Percentiles rank a stretch among this genome's conserved stretches.
These are phyloP conservation scores for Radiomyces spectabilis DNA, from an alignment of 192 early-diverging fungal species.

Conservation along the genomic window DNA sequence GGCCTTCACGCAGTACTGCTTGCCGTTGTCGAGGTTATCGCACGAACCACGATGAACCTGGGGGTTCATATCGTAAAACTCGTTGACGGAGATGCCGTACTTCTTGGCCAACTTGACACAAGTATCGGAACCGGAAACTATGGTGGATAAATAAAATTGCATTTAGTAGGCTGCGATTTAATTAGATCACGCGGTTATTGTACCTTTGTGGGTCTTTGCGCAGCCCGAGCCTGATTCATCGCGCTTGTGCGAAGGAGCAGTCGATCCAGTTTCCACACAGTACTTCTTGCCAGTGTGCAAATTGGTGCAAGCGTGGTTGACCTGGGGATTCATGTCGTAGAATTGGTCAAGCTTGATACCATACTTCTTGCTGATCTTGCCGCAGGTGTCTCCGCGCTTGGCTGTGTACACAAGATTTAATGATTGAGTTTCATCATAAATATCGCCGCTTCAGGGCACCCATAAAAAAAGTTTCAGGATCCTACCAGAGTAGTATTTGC, in stretches of 20 bases:
- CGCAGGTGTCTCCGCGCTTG: slow-evolving; percentile 3
- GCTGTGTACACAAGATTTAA: neutral
- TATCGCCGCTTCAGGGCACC: neutral
- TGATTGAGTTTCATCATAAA: neutral
- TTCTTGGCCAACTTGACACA: slow-evolving; percentile 13
- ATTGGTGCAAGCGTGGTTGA: slow-evolving; percentile 9
- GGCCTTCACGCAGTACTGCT: slow-evolving; percentile 6
- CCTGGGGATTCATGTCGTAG: slow-evolving; percentile 3
- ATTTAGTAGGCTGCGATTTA: neutral
- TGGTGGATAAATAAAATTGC: neutral
- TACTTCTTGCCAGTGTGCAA: slow-evolving; percentile 8
- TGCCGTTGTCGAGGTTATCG: slow-evolving; percentile 15
- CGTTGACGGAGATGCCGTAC: slow-evolving; percentile 5
- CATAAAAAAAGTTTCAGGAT: neutral
- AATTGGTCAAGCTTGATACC: slow-evolving; percentile 6
- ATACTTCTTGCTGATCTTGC: slow-evolving; percentile 2
- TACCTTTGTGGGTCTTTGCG: slow-evolving; percentile 1
- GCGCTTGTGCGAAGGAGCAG: neutral
- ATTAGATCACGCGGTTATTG: too few species aligned
- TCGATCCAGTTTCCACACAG: neutral
- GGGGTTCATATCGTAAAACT: slow-evolving; percentile 20
- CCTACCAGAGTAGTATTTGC: slow-evolving; percentile 15
- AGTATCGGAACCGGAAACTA: slow-evolving; percentile 11
- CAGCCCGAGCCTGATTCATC: neutral
- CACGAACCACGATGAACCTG: slow-evolving; percentile 14